phyloP scores from a whole-genome alignment of 2,329 filamentous ascomycete genomes.

The Bretziella fagacearum region DNA sequence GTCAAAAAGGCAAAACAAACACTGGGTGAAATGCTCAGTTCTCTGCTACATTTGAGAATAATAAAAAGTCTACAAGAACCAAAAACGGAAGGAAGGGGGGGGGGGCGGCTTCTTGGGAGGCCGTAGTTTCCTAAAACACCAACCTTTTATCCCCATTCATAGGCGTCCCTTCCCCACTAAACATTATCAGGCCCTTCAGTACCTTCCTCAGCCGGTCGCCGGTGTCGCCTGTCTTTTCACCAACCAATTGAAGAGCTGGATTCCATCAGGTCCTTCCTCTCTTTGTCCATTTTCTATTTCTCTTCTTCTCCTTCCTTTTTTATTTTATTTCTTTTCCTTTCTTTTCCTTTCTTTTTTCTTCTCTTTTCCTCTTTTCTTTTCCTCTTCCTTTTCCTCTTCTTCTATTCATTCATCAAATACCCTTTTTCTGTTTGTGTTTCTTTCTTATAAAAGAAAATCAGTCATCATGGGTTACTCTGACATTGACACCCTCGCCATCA shows the following conservation, averaged over 20 bases:
- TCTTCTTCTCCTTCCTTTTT: slow-evolving; percentile 12
- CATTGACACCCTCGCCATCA: slow-evolving; percentile 78
- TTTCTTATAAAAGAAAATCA: slow-evolving; percentile 17
- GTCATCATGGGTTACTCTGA: slow-evolving; percentile 75
- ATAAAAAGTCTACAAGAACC: too few relatives aligned
- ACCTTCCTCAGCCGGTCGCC: neutral
- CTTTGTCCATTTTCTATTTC: slow-evolving; percentile 15
- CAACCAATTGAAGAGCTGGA: slow-evolving; percentile 8
- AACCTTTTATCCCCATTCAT: neutral
- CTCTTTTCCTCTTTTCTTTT: slow-evolving; percentile 18
- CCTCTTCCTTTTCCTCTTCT: slow-evolving; percentile 14
- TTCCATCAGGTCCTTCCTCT: slow-evolving; percentile 1
- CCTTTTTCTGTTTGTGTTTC: slow-evolving; percentile 14
- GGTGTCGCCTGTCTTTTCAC: slow-evolving; percentile 15
- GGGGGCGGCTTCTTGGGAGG: neutral
- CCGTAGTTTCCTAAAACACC: neutral
- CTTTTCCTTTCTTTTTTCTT: slow-evolving; percentile 18
- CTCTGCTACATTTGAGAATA: too few relatives aligned
- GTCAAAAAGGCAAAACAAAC: too few relatives aligned
- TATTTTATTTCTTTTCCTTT: neutral
- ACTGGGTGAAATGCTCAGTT: too few relatives aligned
- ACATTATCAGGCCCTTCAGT: neutral
- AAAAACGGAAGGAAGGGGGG: neutral
- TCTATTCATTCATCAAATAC: slow-evolving; percentile 14
- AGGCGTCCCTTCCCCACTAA: neutral